Conservation (phyloP, 2,329 filamentous ascomycete species). For the Trichoderma aggressivum region DNA sequence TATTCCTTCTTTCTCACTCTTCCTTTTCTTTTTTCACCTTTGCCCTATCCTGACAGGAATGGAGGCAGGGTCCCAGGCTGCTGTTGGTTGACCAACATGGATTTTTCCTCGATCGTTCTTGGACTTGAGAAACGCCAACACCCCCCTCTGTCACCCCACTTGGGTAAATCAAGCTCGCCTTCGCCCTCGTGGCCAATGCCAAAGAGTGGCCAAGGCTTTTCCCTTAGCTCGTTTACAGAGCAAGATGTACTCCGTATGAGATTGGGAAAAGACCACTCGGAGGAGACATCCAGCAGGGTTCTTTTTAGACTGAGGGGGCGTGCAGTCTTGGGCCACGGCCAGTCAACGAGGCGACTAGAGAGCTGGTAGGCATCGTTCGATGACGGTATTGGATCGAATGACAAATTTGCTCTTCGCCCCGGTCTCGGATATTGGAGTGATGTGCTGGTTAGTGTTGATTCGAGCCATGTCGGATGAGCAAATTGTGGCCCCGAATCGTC, state of each 20-base stretch:
- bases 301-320: neutral
- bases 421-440: neutral
- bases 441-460: neutral
- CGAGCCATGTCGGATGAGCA: neutral
- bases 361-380: neutral
- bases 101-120: neutral
- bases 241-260: conserved; percentile 13
- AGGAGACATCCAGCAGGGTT: neutral
- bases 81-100: conserved; percentile 9
- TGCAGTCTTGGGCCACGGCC: neutral
- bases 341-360: neutral
- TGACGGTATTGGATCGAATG: neutral
- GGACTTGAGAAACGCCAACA: neutral
- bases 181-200: neutral
- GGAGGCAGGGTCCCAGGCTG: neutral
- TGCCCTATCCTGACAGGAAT: neutral
- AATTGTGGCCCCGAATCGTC: neutral
- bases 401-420: neutral
- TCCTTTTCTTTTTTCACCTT: neutral
- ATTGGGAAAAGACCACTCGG: neutral
- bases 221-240: neutral
- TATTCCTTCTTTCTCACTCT: neutral
- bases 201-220: conserved; percentile 2
- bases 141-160: conserved; percentile 1
- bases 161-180: neutral